Percentiles rank a stretch among this genome's conserved stretches.
phyloP scores from a whole-genome alignment of 1,284 basidiomycete species.

The Puccinia hordei region DNA sequence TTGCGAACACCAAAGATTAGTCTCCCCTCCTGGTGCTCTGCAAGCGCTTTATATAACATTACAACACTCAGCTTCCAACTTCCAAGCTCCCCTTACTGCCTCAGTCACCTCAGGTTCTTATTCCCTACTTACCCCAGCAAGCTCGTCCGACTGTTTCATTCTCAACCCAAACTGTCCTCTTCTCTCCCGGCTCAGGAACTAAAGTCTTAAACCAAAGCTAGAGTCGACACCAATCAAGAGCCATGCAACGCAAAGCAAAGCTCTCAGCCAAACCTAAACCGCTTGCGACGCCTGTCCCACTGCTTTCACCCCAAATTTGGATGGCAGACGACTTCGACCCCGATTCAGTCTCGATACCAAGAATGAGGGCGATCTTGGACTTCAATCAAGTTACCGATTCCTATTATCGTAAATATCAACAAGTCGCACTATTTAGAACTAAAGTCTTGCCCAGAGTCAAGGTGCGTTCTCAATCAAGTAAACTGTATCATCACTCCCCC shows the following conservation, averaged over 20 bases:
- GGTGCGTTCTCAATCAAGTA: neutral
- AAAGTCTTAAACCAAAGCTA: neutral
- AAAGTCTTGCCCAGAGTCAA: conserved; percentile 15
- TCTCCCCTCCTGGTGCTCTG: no score
- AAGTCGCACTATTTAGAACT: neutral
- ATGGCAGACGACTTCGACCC: conserved; percentile 31
- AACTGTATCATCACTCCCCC: neutral
- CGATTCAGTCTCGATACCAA: conserved; percentile 6
- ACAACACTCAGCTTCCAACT: no score
- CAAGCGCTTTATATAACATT: no score
- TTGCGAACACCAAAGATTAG: no score
- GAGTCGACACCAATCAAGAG: neutral
- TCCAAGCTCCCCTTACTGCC: no score
- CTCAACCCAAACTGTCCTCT: neutral
- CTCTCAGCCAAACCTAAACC: neutral
- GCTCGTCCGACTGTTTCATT: neutral
- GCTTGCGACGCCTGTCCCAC: neutral
- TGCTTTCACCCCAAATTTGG: conserved; percentile 30
- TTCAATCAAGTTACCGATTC: conserved; percentile 18
- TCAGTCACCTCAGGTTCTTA: no score
- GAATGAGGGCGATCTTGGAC: conserved; percentile 17
- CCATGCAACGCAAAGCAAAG: neutral
- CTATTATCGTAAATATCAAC: conserved; percentile 17
- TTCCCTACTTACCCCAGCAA: neutral
- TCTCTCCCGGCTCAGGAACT: neutral